phyloP scores from a whole-genome alignment of 2,329 filamentous ascomycete species.

The Rhynchosporium agropyri region DNA sequence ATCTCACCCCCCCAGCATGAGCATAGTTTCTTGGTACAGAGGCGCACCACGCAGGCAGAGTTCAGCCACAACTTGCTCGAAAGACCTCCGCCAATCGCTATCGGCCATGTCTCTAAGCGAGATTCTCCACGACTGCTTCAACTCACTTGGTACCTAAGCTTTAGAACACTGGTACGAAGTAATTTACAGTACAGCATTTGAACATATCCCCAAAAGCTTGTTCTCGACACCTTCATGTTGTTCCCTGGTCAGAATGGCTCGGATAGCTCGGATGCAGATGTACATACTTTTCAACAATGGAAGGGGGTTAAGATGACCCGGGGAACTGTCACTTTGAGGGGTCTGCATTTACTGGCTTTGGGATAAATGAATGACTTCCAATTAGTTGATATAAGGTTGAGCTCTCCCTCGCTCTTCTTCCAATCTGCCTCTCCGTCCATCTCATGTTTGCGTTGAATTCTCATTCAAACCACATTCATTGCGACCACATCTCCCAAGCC shows the following conservation, averaged over 20 bases:
- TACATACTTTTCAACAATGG: too few species aligned
- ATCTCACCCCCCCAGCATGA: too few species aligned
- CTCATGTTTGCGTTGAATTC: background rate
- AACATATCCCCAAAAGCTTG: background rate
- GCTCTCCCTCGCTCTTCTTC: background rate
- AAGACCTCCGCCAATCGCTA: conserved; percentile 17
- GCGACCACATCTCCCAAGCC: background rate
- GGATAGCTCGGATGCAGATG: conserved; percentile 1
- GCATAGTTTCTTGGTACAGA: too few species aligned
- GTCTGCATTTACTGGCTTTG: too few species aligned
- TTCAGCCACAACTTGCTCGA: conserved; percentile 22
- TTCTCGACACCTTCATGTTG: background rate
- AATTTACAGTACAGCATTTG: too few species aligned
- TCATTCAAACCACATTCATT: background rate
- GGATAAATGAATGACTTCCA: background rate
- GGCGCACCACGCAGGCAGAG: too few species aligned
- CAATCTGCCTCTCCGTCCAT: background rate
- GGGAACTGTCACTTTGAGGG: background rate
- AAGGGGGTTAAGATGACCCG: background rate
- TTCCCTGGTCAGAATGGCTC: background rate
- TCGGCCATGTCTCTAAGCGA: background rate
- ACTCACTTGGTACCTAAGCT: background rate
- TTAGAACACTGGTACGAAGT: too few species aligned
- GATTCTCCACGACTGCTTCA: background rate
- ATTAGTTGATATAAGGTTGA: conserved; percentile 1